Evolutionary conservation across 768 basidiomycete species (phyloP).

Genomic region (Boletus subcaerulescens): DNA sequence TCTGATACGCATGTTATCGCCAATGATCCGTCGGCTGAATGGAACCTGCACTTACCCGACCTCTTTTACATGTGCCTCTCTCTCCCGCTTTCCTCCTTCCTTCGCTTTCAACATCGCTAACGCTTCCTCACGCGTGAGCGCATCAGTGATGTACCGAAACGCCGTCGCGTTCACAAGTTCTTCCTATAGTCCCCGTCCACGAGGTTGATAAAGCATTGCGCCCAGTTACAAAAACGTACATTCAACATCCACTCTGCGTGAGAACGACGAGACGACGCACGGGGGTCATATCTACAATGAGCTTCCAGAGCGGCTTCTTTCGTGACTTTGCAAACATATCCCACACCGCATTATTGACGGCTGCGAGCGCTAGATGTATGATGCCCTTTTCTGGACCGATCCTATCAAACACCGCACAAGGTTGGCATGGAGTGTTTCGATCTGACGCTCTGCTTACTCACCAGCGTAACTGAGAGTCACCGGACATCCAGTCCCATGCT

Average conservation of each 20-base stretch:
- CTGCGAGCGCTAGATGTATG: conserved; percentile 83
- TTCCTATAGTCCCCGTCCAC: conserved; percentile 43
- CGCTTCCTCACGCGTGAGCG: conserved; percentile 86
- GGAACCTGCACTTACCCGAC: conserved; percentile 45
- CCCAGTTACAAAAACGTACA: background rate
- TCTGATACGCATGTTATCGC: conserved; percentile 33
- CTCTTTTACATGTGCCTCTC: conserved; percentile 70
- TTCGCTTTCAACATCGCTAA: conserved; percentile 72
- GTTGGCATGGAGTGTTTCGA: background rate
- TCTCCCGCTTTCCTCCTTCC: conserved; percentile 68
- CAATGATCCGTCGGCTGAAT: background rate
- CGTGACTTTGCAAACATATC: conserved; percentile 80
- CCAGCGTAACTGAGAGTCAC: conserved; percentile 90
- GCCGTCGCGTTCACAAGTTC: conserved; percentile 70
- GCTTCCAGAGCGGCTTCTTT: conserved; percentile 88
- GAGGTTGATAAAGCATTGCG: background rate
- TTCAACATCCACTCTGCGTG: background rate
- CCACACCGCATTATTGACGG: conserved; percentile 90
- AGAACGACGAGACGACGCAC: conserved; percentile 33
- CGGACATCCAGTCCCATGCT: conserved; percentile 80
- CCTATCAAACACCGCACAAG: conserved; percentile 37
- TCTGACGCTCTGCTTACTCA: conserved; percentile 34
- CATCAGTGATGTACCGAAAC: conserved; percentile 91
- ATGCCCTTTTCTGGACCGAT: conserved; percentile 93
- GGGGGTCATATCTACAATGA: conserved; percentile 84